These are phyloP conservation scores for Fusarium foetens DNA, from an alignment of 2,329 filamentous ascomycete species.

Conservation along the genomic window DNA sequence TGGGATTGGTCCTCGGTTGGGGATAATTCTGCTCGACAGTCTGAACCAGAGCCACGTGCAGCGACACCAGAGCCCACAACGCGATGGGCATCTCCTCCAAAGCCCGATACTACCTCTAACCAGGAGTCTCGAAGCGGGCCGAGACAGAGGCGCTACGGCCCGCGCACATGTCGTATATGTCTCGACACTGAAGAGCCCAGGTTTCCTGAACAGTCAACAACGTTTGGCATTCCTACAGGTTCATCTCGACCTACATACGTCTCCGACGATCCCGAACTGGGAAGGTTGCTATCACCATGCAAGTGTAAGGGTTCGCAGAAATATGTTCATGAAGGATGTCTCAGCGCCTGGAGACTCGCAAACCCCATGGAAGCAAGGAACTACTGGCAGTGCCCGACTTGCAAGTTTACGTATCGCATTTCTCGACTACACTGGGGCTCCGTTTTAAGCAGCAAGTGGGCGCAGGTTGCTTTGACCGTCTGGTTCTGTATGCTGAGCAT, in stretches of 20 bases:
- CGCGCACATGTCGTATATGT: conserved; percentile 89
- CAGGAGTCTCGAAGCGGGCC: conserved; percentile 25
- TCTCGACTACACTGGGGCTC: conserved; percentile 80
- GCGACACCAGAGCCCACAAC: conserved; percentile 7
- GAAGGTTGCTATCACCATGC: conserved; percentile 87
- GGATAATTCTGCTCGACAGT: conserved; percentile 20
- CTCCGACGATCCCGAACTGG: conserved; percentile 77
- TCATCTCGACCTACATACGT: conserved; percentile 66
- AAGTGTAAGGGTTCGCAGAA: conserved; percentile 92
- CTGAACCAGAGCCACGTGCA: conserved; percentile 15
- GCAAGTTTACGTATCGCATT: conserved; percentile 83
- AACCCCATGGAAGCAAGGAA: conserved; percentile 73
- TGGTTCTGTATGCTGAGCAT: conserved; percentile 76
- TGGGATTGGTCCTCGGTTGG: conserved; percentile 45
- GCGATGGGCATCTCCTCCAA: conserved; percentile 4
- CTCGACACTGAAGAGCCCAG: conserved; percentile 72
- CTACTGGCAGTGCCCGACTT: conserved; percentile 90
- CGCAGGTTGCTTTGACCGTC: conserved; percentile 77
- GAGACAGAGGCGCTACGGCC: conserved; percentile 64
- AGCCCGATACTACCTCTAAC: conserved; percentile 4
- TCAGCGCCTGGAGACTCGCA: conserved; percentile 83
- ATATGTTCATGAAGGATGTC: conserved; percentile 93
- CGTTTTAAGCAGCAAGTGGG: conserved; percentile 71
- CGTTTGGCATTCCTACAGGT: conserved; percentile 48
- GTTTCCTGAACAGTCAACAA: conserved; percentile 51